These are phyloP conservation scores for Pholiota conissans DNA, from an alignment of 768 basidiomycete species.

Conservation along the genomic window DNA sequence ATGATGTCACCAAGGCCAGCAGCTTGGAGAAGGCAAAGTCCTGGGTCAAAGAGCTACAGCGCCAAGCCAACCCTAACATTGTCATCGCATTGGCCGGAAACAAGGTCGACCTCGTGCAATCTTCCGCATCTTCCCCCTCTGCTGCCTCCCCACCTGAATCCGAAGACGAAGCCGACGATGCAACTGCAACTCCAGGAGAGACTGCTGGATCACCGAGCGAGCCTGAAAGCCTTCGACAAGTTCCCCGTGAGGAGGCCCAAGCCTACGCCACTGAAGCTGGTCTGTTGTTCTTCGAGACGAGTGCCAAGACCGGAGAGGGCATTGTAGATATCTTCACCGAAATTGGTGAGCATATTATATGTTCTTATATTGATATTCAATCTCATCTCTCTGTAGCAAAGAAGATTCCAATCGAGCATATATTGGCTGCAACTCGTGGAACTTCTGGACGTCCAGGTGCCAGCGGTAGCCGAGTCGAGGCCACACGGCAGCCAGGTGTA, in stretches of 20 bases:
- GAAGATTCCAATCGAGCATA: conserved; percentile 85
- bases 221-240: conserved; percentile 80
- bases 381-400: conserved; percentile 39
- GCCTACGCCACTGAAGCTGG: conserved; percentile 96
- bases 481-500: conserved; percentile 57
- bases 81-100: conserved; percentile 98
- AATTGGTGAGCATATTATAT: conserved; percentile 66
- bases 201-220: conserved; percentile 52
- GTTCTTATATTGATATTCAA: neutral
- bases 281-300: conserved; percentile 95
- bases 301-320: conserved; percentile 95
- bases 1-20: conserved; percentile 94
- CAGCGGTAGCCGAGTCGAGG: conserved; percentile 50
- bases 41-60: conserved; percentile 98
- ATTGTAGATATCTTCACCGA: conserved; percentile 97
- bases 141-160: conserved; percentile 59
- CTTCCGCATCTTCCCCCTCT: conserved; percentile 52
- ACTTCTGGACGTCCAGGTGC: conserved; percentile 62
- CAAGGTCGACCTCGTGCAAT: conserved; percentile 89
- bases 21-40: conserved; percentile 99
- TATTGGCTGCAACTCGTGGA: conserved; percentile 80
- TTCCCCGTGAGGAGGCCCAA: conserved; percentile 92
- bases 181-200: conserved; percentile 85
- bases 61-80: conserved; percentile 98
- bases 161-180: conserved; percentile 91